Evolutionary conservation across 805 yeast species (phyloP).

Genomic region (Wickerhamomyces chaumierensis): DNA sequence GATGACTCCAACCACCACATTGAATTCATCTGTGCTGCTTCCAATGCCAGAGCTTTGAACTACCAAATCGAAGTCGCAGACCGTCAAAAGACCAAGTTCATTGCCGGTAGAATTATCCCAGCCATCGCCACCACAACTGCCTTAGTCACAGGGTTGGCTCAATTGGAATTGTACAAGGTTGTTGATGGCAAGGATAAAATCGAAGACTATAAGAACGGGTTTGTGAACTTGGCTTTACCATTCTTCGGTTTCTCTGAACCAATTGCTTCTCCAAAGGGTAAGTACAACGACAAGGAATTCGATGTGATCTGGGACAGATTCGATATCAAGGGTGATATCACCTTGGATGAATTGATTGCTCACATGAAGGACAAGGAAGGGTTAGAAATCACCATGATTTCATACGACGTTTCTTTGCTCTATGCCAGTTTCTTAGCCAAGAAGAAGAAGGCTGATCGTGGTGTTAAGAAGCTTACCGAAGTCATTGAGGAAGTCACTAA

Average conservation of each 20-base stretch:
- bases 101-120: conserved; percentile 97
- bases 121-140: conserved; percentile 99
- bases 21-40: conserved; percentile 91
- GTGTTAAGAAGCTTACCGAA: conserved; percentile 54
- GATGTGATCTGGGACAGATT: conserved; percentile 96
- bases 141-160: conserved; percentile 87
- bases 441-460: conserved; percentile 74
- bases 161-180: conserved; percentile 85
- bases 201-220: conserved; percentile 88
- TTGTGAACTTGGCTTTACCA: conserved; percentile 84
- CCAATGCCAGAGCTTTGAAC: conserved; percentile 90
- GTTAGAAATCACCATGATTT: conserved; percentile 80
- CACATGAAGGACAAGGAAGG: conserved; percentile 77
- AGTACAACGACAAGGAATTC: conserved; percentile 66
- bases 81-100: conserved; percentile 82
- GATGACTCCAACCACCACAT: conserved; percentile 96
- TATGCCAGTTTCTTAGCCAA: conserved; percentile 94
- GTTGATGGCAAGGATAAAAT: conserved; percentile 63
- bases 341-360: conserved; percentile 61
- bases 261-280: conserved; percentile 70
- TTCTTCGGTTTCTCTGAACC: conserved; percentile 97
- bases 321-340: conserved; percentile 66
- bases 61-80: conserved; percentile 86
- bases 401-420: conserved; percentile 79
- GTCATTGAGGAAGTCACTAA: conserved; percentile 78